These are phyloP conservation scores for Wickerhamomyces silvicola DNA, from an alignment of 805 yeast species.

Conservation along the genomic window DNA sequence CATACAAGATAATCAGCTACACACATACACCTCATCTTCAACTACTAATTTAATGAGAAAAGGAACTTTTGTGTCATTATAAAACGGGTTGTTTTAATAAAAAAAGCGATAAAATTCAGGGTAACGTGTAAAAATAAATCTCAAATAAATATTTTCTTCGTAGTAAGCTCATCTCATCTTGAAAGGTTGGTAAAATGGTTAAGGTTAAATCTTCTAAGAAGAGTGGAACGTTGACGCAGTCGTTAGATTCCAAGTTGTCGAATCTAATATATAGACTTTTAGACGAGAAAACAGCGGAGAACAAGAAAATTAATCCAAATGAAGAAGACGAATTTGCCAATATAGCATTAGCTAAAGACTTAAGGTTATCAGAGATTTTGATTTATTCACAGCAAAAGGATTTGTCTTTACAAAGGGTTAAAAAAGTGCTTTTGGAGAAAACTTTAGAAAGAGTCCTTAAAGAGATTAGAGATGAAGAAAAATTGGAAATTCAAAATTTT, in stretches of 20 bases:
- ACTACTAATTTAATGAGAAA: too few species aligned
- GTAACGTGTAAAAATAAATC: too few species aligned
- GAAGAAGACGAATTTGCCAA: conserved; percentile 27
- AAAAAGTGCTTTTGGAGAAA: conserved; percentile 55
- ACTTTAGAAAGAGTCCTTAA: conserved; percentile 55
- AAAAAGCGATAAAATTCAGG: too few species aligned
- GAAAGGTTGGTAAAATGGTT: conserved; percentile 28
- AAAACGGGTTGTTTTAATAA: too few species aligned
- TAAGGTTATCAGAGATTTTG: conserved; percentile 45
- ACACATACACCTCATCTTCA: too few species aligned
- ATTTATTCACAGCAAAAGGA: conserved; percentile 60
- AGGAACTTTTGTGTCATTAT: too few species aligned
- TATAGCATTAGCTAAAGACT: conserved; percentile 58
- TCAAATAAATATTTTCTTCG: too few species aligned
- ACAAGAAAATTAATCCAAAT: conserved; percentile 25
- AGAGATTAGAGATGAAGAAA: conserved; percentile 54
- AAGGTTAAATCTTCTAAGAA: conserved; percentile 22
- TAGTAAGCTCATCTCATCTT: too few species aligned
- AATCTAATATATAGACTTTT: conserved; percentile 49
- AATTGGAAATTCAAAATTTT: conserved; percentile 34
- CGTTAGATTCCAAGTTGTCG: conserved; percentile 51
- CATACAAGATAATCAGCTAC: too few species aligned
- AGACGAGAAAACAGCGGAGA: conserved; percentile 51
- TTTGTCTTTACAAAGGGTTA: conserved; percentile 59
- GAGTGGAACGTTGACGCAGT: conserved; percentile 19